These are phyloP conservation scores for Wallacemonas rigidus DNA, from an alignment of 208 protist genomes.

Conservation along the genomic window DNA sequence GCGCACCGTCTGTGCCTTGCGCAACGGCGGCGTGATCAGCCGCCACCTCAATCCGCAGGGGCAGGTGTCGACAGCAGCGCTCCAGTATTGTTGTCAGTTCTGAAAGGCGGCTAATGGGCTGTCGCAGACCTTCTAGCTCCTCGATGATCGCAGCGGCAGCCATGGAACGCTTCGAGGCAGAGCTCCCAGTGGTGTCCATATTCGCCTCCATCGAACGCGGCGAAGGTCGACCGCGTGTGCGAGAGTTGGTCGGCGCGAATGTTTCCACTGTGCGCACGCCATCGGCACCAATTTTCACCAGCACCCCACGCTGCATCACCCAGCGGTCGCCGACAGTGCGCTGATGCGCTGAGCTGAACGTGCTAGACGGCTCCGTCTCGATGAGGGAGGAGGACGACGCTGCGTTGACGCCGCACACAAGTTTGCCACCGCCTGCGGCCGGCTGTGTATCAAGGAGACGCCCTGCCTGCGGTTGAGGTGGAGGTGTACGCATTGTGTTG, in stretches of 20 bases:
- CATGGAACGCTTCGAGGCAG: background rate
- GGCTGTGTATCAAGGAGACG: no score
- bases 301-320: conserved; percentile 57
- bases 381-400: conserved; percentile 6
- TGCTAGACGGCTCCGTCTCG: conserved; percentile 18
- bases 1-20: background rate
- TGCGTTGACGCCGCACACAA: conserved; percentile 5
- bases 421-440: background rate
- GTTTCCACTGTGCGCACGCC: conserved; percentile 23
- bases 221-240: conserved; percentile 1
- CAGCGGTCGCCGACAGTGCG: conserved; percentile 22
- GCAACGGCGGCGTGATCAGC: conserved; percentile 3
- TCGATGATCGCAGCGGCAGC: conserved; percentile 20
- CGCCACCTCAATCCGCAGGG: conserved; percentile 53
- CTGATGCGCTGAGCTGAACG: conserved; percentile 10
- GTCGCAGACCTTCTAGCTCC: conserved; percentile 33
- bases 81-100: conserved; percentile 37
- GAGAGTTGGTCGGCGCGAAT: conserved; percentile 1
- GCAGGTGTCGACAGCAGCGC: conserved; percentile 39
- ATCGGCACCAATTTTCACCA: conserved; percentile 35
- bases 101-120: conserved; percentile 37
- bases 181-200: background rate
- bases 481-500: background rate
- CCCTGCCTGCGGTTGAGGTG: no score
- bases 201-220: background rate